These are phyloP conservation scores for Xanthoconium separans DNA, from an alignment of 1,284 basidiomycete genomes.

Conservation along the genomic window DNA sequence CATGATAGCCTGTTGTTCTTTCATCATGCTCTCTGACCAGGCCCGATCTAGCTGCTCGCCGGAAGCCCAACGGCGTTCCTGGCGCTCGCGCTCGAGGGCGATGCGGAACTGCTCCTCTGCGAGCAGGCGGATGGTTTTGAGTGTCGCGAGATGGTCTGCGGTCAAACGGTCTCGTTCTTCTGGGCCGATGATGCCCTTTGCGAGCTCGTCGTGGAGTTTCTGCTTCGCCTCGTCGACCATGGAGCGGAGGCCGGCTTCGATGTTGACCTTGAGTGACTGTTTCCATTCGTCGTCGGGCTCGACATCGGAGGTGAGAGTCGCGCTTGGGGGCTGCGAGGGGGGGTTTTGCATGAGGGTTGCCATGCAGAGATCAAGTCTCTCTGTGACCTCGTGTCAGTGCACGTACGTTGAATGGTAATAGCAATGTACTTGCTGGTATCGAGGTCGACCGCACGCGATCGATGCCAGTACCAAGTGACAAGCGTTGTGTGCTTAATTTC, in stretches of 20 bases:
- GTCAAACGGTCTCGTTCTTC: slow-evolving; percentile 34
- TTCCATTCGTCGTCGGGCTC: slow-evolving; percentile 60
- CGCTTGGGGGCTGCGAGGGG: slow-evolving; percentile 22
- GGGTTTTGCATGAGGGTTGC: slow-evolving; percentile 28
- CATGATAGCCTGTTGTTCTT: slow-evolving; percentile 44
- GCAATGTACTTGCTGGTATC: too few relatives aligned
- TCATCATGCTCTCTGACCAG: slow-evolving; percentile 39
- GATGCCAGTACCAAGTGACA: too few relatives aligned
- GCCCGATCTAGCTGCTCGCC: slow-evolving; percentile 33
- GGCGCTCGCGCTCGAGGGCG: slow-evolving; percentile 44
- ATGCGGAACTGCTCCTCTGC: slow-evolving; percentile 42
- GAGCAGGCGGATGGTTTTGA: slow-evolving; percentile 38
- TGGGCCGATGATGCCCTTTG: slow-evolving; percentile 28
- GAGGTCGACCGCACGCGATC: too few relatives aligned
- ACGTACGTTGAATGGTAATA: too few relatives aligned
- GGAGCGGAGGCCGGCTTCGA: slow-evolving; percentile 42
- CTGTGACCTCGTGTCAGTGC: too few relatives aligned
- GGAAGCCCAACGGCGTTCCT: slow-evolving; percentile 40
- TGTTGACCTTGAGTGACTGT: slow-evolving; percentile 37
- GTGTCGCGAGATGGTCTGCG: slow-evolving; percentile 38
- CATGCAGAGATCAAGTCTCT: slow-evolving; percentile 35
- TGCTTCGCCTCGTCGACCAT: slow-evolving; percentile 51
- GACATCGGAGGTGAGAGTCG: slow-evolving; percentile 33
- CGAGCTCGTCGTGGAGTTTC: slow-evolving; percentile 39
- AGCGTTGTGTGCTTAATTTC: too few relatives aligned